phyloP scores from a whole-genome alignment of 2,329 filamentous ascomycete genomes.

The Fusarium sp. region DNA sequence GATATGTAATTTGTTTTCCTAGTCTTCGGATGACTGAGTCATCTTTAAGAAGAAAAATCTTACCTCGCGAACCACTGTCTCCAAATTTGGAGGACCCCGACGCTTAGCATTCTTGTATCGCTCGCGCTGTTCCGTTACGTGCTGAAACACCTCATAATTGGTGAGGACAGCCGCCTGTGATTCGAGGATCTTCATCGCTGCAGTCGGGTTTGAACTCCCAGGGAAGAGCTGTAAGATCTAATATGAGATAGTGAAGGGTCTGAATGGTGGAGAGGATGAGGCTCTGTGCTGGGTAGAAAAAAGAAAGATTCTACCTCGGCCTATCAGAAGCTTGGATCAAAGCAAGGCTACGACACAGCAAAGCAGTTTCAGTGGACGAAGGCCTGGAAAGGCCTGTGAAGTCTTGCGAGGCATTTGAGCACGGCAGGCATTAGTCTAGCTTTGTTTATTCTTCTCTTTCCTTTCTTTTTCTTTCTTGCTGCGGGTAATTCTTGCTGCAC shows the following conservation, averaged over 20 bases:
- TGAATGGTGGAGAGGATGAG: slow-evolving; percentile 33
- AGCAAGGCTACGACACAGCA: slow-evolving; percentile 3
- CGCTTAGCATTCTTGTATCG: slow-evolving; percentile 65
- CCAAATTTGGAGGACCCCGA: slow-evolving; percentile 68
- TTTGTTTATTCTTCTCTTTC: neutral
- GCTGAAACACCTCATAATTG: slow-evolving; percentile 79
- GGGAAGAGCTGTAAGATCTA: neutral
- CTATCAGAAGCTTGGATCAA: slow-evolving; percentile 17
- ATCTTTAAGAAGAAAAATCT: slow-evolving; percentile 28
- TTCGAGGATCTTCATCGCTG: slow-evolving; percentile 76
- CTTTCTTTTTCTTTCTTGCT: neutral
- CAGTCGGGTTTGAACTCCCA: slow-evolving; percentile 1
- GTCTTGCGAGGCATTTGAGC: slow-evolving; percentile 2
- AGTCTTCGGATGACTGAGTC: neutral
- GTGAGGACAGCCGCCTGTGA: slow-evolving; percentile 76
- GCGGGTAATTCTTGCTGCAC: neutral
- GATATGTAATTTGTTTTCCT: neutral
- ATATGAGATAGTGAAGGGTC: slow-evolving; percentile 4
- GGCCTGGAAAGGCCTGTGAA: slow-evolving; percentile 6
- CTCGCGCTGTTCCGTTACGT: slow-evolving; percentile 68
- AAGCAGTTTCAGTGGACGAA: neutral
- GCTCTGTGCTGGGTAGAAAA: slow-evolving; percentile 12
- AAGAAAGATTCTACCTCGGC: neutral
- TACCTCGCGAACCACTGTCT: slow-evolving; percentile 75
- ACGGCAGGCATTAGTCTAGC: neutral